Conservation (phyloP, 306 rosid species). For the Erythrophleum fordii region DNA sequence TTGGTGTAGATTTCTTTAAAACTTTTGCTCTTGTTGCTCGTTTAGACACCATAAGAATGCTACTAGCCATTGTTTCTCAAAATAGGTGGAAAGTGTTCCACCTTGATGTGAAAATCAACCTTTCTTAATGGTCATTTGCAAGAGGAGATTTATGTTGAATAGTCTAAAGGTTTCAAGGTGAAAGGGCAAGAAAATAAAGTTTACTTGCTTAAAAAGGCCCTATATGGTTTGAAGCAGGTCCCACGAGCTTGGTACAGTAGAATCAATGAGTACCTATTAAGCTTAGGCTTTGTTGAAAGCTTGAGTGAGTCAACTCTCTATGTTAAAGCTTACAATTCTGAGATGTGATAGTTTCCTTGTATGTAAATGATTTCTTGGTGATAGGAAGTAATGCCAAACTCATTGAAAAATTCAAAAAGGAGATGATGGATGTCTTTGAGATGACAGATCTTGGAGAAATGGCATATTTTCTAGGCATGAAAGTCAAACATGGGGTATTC, state of each 20-base stretch:
- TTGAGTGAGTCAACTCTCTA: background rate
- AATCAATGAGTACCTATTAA: background rate
- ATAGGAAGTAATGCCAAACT: background rate
- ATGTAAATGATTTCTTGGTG: background rate
- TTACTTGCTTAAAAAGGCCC: no score
- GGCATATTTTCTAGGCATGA: background rate
- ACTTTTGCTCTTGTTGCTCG: no score
- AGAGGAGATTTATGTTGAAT: background rate
- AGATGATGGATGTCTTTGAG: background rate
- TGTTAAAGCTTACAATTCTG: background rate
- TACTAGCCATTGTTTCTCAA: no score
- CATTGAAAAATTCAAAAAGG: background rate
- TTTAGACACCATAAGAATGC: no score
- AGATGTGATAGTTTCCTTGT: background rate
- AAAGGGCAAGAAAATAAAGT: background rate
- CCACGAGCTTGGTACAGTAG: background rate
- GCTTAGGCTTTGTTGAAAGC: background rate
- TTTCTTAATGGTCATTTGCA: background rate
- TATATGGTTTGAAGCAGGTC: background rate
- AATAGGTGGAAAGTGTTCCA: no score
- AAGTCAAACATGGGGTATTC: background rate
- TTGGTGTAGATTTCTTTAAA: no score
- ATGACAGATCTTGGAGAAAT: no score
- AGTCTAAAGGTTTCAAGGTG: background rate
- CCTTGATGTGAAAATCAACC: no score